Conservation (phyloP, 805 yeast species). For the Yamadazyma phyllophila region DNA sequence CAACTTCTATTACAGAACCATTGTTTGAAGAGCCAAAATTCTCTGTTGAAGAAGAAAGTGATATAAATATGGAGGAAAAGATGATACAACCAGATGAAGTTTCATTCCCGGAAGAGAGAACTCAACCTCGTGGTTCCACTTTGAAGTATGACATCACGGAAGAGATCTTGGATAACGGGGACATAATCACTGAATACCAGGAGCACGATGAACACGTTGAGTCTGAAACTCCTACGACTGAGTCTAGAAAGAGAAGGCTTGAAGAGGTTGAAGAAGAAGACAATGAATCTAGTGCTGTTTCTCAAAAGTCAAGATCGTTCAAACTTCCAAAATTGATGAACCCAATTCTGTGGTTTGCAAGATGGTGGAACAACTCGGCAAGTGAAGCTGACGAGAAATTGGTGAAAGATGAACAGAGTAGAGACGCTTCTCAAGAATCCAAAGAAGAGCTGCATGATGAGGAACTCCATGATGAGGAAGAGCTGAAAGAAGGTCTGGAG, state of each 20-base stretch:
- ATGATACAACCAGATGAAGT: conserved; percentile 10
- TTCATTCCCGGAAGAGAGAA: conserved; percentile 2
- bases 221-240: conserved; percentile 2
- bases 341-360: neutral
- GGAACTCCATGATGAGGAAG: no score
- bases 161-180: conserved; percentile 13
- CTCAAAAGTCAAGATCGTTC: no score
- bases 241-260: conserved; percentile 17
- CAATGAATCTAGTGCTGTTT: neutral
- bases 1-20: conserved; percentile 1
- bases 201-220: conserved; percentile 13
- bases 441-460: no score
- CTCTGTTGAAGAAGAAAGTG: neutral
- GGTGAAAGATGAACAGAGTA: neutral
- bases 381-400: neutral
- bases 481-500: neutral
- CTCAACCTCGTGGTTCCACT: conserved; percentile 1
- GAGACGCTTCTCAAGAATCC: neutral
- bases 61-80: conserved; percentile 12
- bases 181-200: neutral
- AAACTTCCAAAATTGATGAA: neutral
- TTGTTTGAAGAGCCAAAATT: conserved; percentile 3
- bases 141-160: conserved; percentile 13
- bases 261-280: conserved; percentile 1
- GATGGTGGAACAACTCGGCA: neutral